Evolutionary conservation across 2,329 filamentous ascomycete genomes (phyloP), one percentile per base, ranked within the genome.

Genomic region (Fusarium incarnatum): DNA sequence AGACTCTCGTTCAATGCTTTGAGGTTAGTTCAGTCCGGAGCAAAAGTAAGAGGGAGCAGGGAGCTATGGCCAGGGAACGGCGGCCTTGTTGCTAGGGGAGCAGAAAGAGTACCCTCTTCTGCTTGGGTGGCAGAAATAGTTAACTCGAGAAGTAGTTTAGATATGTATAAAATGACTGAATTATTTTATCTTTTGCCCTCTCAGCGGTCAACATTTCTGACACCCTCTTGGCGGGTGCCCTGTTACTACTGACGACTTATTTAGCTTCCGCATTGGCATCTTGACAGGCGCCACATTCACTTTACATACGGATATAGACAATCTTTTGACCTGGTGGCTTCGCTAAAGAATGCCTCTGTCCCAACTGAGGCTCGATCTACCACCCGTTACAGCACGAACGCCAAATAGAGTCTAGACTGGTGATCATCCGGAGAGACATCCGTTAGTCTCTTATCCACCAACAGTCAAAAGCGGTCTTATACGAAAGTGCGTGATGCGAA

Each of bases 241-340:
- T 37, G 10, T 37, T 37, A 37, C 18, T n/a, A 37, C 34, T 37
- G 34, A 37, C 18, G 10, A 48, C 20, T 28, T 48, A 15, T 53
- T 69, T 71, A 62, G 64, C 59, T 68, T 69, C 60, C 25, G 34
- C 40, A 46, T 25, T 40, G 54, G 28, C 54, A 55, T 56, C 56
- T 55, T 52, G 59, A 61, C 55, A 56, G 50, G 41, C 52, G 59
- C 47, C 47, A 54, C 50, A 20, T 6, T 16, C 23, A 28, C 32
- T 41, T n/a, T 8, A 20, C 34, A 6, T 32, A 45, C 47, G 66
- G 66, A 66, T 56, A 46, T 48, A 58, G 59, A 27, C 22, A 15
- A 6, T 16, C 23, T 25, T 7, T 5, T 8, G 8, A 3, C 37
- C 12, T 37, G 10, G 58, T 53, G 22, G 49, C 49, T 45, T 68